Conservation (phyloP, 768 basidiomycete genomes). For the Tricholoma flavovirens region DNA sequence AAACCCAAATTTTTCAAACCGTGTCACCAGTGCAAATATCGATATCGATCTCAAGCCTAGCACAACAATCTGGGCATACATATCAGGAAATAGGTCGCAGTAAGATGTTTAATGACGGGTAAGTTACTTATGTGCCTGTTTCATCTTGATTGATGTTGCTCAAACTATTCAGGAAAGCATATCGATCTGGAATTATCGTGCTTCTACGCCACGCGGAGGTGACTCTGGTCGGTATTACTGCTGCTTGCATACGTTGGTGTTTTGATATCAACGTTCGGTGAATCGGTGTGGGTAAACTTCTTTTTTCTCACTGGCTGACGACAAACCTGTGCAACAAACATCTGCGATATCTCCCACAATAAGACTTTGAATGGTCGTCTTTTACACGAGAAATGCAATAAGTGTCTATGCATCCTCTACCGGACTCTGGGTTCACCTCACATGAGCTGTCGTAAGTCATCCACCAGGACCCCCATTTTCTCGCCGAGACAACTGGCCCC, state of each 20-base stretch:
- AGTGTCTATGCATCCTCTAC: too few species aligned
- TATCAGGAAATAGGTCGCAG: not conserved
- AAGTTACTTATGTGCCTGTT: not conserved
- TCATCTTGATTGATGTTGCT: not conserved
- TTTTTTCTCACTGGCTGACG: too few species aligned
- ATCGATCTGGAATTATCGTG: not conserved
- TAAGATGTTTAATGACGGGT: not conserved
- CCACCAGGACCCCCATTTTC: too few species aligned
- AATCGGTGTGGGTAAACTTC: too few species aligned
- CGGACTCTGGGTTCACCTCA: too few species aligned
- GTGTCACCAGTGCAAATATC: not conserved
- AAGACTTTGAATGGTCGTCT: too few species aligned
- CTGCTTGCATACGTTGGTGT: not conserved
- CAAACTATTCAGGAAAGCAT: not conserved
- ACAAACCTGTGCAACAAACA: too few species aligned
- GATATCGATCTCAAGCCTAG: not conserved
- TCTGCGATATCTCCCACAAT: too few species aligned
- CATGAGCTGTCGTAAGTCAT: too few species aligned
- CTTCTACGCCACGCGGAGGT: not conserved
- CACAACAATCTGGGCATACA: not conserved
- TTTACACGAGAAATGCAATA: too few species aligned
- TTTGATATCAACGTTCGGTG: too few species aligned
- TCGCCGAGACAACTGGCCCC: too few species aligned
- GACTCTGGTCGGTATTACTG: not conserved
- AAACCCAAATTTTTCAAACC: not conserved